Evolutionary conservation across 768 basidiomycete genomes (phyloP).

Genomic region (Nidularia pulvinata): DNA sequence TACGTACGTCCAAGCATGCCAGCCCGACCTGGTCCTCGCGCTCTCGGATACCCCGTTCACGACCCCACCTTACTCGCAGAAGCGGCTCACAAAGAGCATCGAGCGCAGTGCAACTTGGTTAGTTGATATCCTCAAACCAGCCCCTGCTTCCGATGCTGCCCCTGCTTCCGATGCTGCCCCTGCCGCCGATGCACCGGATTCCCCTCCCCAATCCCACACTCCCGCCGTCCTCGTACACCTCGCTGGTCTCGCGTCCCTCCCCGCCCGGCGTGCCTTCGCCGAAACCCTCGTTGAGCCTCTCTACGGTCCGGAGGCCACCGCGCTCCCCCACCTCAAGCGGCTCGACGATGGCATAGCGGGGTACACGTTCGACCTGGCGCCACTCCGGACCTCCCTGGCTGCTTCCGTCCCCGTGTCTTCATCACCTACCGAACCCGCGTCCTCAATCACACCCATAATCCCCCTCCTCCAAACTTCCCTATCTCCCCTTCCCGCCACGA

Average conservation of each 20-base stretch:
- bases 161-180: neutral
- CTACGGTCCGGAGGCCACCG: constrained; percentile 52
- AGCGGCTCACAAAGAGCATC: constrained; percentile 73
- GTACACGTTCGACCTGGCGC: constrained; percentile 69
- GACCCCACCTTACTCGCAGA: constrained; percentile 69
- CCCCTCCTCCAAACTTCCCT: constrained; percentile 65
- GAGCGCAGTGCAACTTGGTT: constrained; percentile 73
- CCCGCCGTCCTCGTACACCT: constrained; percentile 69
- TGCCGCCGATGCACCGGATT: neutral
- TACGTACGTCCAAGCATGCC: constrained; percentile 44
- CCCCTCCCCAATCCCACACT: constrained; percentile 8
- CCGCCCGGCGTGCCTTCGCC: constrained; percentile 68
- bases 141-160: constrained; percentile 1
- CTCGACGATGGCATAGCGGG: constrained; percentile 74
- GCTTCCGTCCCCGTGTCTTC: constrained; percentile 7
- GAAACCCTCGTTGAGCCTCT: constrained; percentile 54
- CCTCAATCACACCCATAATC: constrained; percentile 14
- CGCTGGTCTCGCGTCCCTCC: constrained; percentile 53
- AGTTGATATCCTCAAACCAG: constrained; percentile 41
- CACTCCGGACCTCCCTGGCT: constrained; percentile 32
- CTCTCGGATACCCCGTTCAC: constrained; percentile 73
- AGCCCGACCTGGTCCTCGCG: constrained; percentile 73
- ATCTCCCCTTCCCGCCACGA: constrained; percentile 42
- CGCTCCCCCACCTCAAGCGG: constrained; percentile 44
- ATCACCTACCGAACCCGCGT: neutral